Conservation (phyloP, 805 yeast genomes). For the Ogataea paraovalis region DNA sequence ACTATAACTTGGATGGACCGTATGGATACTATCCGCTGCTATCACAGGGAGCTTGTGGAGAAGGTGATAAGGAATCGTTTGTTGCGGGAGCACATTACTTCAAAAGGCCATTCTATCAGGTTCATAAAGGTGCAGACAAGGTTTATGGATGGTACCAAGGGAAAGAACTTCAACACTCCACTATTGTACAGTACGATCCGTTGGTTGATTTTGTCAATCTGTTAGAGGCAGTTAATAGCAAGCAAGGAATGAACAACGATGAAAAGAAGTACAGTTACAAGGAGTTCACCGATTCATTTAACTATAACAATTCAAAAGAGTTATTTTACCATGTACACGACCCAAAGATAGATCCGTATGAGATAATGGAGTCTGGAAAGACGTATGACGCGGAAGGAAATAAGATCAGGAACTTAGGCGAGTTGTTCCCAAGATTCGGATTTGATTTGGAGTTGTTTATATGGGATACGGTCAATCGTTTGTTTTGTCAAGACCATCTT, state of each 20-base stretch:
- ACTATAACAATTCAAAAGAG: conserved; percentile 15
- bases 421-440: conserved; percentile 15
- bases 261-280: conserved; percentile 2
- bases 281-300: conserved; percentile 13
- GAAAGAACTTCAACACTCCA: conserved; percentile 15
- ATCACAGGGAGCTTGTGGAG: conserved; percentile 61
- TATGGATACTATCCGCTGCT: conserved; percentile 53
- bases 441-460: conserved; percentile 26
- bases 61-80: conserved; percentile 75
- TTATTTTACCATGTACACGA: conserved; percentile 42
- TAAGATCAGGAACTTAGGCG: conserved; percentile 25
- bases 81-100: conserved; percentile 56
- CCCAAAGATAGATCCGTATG: conserved; percentile 50
- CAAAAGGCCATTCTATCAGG: conserved; percentile 45
- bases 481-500: conserved; percentile 12
- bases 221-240: conserved; percentile 3
- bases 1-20: conserved; percentile 65
- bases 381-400: conserved; percentile 12
- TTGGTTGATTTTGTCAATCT: conserved; percentile 21
- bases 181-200: conserved; percentile 29
- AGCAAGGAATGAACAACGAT: conserved; percentile 2
- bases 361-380: conserved; percentile 17
- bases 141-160: conserved; percentile 18
- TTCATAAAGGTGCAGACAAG: conserved; percentile 30
- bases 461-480: conserved; percentile 21